A percentile compares a stretch with the other conserved stretches of the same genome.
Evolutionary conservation across 495 filamentous ascomycete genomes (phyloP).

Genomic region (Xanthoparmelia taractica): DNA sequence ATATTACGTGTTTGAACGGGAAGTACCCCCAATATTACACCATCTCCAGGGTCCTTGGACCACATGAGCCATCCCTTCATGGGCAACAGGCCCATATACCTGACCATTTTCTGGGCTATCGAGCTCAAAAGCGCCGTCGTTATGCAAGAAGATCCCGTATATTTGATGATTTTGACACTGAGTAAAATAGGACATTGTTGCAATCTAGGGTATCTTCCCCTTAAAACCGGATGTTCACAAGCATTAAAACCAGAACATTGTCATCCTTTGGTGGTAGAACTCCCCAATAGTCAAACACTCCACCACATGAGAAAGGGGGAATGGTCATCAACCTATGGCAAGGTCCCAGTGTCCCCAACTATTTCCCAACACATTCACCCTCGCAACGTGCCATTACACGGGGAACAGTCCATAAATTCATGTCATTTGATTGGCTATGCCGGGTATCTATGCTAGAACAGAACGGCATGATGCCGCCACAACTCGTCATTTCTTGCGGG

Average conservation of each 20-base stretch:
- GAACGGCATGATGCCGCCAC: neutral
- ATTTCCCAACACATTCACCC: neutral
- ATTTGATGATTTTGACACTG: neutral
- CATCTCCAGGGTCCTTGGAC: neutral
- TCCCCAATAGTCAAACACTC: neutral
- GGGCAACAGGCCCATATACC: neutral
- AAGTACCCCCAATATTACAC: neutral
- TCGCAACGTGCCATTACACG: neutral
- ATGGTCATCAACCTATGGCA: neutral
- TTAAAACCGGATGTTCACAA: accelerated
- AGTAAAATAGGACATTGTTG: neutral
- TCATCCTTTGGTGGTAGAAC: neutral
- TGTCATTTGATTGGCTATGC: neutral
- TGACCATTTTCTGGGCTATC: neutral
- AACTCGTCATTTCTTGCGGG: neutral
- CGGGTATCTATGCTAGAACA: conserved; percentile 1
- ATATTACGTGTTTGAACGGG: neutral
- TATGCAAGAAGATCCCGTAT: neutral
- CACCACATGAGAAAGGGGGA: neutral
- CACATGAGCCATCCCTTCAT: too few species aligned
- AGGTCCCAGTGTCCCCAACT: neutral
- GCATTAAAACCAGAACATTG: neutral
- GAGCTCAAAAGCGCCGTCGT: neutral
- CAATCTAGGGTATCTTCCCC: neutral
- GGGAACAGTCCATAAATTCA: neutral